Evolutionary conservation across 2,329 filamentous ascomycete species (phyloP), one percentile per base, ranked within the genome.

Genomic region (Aureobasidium musti): DNA sequence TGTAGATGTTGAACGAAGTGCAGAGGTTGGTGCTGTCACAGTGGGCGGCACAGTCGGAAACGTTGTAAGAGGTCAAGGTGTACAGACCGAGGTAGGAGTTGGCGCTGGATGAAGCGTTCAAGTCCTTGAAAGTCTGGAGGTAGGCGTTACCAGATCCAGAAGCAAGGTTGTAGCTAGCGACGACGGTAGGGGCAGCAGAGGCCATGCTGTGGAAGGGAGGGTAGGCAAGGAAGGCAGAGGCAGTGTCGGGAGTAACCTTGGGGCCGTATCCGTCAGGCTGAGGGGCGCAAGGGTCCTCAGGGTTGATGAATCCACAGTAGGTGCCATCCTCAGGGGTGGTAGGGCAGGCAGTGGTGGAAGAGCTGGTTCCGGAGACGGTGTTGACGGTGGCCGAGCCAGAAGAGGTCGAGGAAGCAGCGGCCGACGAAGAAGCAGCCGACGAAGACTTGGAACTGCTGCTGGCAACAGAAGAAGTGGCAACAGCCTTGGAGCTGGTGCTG

Each of bases 261-360:
- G 73, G 73, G 8, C 69, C 72, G 45, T 71, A 69, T 17, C 63
- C 70, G 54, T 73, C 69, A 6, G 72, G 72, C 64, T 75, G 72
- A 52, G 71, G 67, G 13, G 70, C 70, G 66, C 73, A 69, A 54
- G 68, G 68, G 53, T 69, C 68, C 54, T 69, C 68, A 23, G 76
- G 76, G 68, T 77, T 77, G 71, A 77, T 75, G 70, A 77, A 77
- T 23, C 76, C 76, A 61, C 76, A 76, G 72, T 72, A 76, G 17
- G 74, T 77, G 21, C 75, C 74, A 6, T 69, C 69, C 67, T 77
- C 75, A 23, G 71, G 72, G 13, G 70, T 69, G 2, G 72, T 75
- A 4, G 72, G 67, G 68, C 74, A 76, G 26, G 71, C 66, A n/a
- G 71, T 68, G 39, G 66, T 68, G 14, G 74, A 70, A 26, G 73